Evolutionary conservation across 129 eudicot species (phyloP).

Genomic region (Chrysanthemum makinoi): DNA sequence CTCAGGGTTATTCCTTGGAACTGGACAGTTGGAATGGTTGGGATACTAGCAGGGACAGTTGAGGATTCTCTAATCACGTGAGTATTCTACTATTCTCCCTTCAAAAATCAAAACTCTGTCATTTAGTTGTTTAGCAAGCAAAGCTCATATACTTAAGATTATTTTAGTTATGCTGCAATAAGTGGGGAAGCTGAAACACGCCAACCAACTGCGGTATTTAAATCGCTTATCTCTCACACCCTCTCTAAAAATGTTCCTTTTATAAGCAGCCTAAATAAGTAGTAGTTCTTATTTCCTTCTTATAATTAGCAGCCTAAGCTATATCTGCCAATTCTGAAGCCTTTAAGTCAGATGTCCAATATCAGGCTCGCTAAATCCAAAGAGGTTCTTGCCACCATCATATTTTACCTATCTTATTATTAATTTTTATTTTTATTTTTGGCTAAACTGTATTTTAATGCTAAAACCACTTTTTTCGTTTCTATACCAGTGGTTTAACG

Average conservation of each 20-base stretch:
- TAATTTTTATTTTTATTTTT: background rate
- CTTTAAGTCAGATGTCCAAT: conserved; percentile 35
- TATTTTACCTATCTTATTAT: too few relatives aligned
- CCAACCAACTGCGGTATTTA: conserved; percentile 44
- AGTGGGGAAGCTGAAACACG: conserved; percentile 50
- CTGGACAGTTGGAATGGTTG: conserved; percentile 98
- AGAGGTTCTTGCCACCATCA: conserved; percentile 47
- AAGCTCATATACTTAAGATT: background rate
- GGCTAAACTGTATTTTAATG: background rate
- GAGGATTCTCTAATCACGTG: conserved; percentile 88
- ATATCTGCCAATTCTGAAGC: conserved; percentile 58
- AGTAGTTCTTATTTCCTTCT: background rate
- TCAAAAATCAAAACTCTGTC: background rate
- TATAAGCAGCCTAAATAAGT: background rate
- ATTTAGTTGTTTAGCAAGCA: background rate
- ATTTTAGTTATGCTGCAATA: conserved; percentile 80
- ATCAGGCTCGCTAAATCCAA: conserved; percentile 75
- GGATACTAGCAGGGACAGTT: conserved; percentile 84
- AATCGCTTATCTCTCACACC: background rate
- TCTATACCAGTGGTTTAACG: conserved; percentile 80
- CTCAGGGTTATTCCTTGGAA: conserved; percentile 87
- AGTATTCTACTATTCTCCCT: conserved; percentile 42
- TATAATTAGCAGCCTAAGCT: conserved; percentile 51
- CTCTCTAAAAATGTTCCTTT: background rate
- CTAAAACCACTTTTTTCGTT: conserved; percentile 11